Evolutionary conservation across 306 rosid species (phyloP), one percentile per base, ranked within the genome.

Genomic region (Castanea sativa): DNA sequence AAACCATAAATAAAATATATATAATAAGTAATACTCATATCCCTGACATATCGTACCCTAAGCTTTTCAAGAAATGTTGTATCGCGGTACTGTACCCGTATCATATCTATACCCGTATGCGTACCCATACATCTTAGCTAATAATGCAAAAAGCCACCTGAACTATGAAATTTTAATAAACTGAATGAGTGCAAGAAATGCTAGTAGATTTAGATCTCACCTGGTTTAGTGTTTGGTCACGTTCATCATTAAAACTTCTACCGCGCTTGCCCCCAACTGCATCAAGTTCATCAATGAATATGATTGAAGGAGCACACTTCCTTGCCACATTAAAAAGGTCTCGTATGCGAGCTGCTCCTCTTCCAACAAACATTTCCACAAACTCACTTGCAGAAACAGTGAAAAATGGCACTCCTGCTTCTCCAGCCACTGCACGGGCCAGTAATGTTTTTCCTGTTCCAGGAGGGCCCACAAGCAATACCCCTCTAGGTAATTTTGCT

Each of bases 181-280:
- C 9, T n/a, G 32, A 29, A 73, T 29, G 68, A 55, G 78, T 73
- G 55, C 43, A 77, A 73, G 69, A 68, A 29, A 73, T 9, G 45
- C 3, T 27, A 23, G n/a, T 52, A 74, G 82, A 29, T 45, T 52
- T 27, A 9, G 5, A 21, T 73, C 81, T 86, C 78, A 83, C 98
- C 96, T 95, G 99, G 82, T 95, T 95, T 16, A 93, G 79, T 0
- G 98, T 95, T 83, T 95, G 99, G 86, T 95, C 99, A 1, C 98
- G 98, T 79, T 95, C 98, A 67, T 95, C 99, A 29, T 95, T 95
- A 83, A 92, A 93, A 80, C 96, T 91, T 88, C 97, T 87, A 80
- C 99, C 99, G 16, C 99, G 99, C 84, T 84, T 95, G 56, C 97
- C 97, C 80, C 99, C 99, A 72, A 95, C 99, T 0, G 98, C 99